Percentiles rank a stretch among this genome's conserved stretches.
Conservation (phyloP, 805 yeast genomes). For the Lipomyces japonicus region DNA sequence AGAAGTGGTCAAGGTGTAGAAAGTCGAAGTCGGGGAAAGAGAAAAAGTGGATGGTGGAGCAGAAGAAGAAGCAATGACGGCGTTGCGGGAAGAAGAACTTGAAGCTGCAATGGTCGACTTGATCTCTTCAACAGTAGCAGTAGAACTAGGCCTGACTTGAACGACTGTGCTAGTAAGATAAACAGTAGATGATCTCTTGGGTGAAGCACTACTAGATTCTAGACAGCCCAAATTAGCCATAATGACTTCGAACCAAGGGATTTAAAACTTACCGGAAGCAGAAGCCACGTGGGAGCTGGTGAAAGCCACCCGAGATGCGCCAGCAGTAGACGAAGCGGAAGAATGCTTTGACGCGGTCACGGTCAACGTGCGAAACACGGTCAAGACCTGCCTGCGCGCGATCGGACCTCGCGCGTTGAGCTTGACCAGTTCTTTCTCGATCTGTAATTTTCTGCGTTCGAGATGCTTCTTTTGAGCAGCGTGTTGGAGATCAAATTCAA, state of each 20-base stretch:
- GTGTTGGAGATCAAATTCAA: not conserved
- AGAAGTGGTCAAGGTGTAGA: conserved; percentile 8
- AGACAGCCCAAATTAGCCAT: no score
- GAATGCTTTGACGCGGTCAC: conserved; percentile 10
- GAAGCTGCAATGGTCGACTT: not conserved
- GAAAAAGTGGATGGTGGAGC: not conserved
- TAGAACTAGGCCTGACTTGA: not conserved
- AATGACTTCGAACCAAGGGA: no score
- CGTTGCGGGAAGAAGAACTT: not conserved
- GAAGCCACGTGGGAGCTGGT: not conserved
- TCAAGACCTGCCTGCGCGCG: conserved; percentile 23
- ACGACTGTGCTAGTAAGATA: not conserved
- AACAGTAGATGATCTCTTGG: not conserved
- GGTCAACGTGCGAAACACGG: conserved; percentile 19
- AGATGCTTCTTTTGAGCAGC: not conserved
- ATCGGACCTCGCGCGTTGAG: conserved; percentile 5
- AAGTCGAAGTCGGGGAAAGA: conserved; percentile 1
- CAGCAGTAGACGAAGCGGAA: conserved; percentile 2
- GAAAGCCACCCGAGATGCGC: not conserved
- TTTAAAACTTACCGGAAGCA: no score
- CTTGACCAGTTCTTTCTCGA: not conserved
- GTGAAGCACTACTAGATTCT: no score
- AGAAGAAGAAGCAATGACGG: not conserved
- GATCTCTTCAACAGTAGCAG: not conserved
- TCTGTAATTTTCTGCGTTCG: not conserved